Evolutionary conservation across 371 early-diverging fungal genomes (phyloP).

Genomic region (Mortierella sp.): DNA sequence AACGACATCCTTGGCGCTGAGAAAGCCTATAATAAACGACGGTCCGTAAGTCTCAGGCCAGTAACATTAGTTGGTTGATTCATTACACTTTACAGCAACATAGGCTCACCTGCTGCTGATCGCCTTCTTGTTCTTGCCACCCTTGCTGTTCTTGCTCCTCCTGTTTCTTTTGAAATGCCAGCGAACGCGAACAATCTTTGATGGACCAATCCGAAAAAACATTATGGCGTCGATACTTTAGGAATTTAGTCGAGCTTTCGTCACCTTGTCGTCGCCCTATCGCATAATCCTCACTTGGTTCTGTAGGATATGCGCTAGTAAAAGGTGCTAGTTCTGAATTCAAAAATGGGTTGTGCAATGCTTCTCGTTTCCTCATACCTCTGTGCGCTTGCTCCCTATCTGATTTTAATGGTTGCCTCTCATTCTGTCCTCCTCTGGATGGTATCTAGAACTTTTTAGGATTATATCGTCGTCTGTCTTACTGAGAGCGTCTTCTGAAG

Average conservation of each 20-base stretch:
- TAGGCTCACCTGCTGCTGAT: constrained; percentile 5
- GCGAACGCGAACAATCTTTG: constrained; percentile 28
- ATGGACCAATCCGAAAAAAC: constrained; percentile 38
- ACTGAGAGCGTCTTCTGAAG: background rate
- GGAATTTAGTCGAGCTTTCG: background rate
- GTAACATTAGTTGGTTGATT: background rate
- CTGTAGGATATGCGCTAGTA: too few relatives aligned
- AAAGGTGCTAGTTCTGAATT: background rate
- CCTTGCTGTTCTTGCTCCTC: constrained; percentile 2
- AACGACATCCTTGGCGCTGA: constrained; percentile 7
- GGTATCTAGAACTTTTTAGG: constrained; percentile 26
- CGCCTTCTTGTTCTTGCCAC: background rate
- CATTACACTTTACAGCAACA: background rate
- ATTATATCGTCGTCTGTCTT: constrained; percentile 3
- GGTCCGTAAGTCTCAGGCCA: background rate
- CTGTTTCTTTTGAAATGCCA: constrained; percentile 20
- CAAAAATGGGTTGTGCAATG: constrained; percentile 13
- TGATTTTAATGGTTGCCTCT: background rate
- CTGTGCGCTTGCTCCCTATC: background rate
- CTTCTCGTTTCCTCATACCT: background rate
- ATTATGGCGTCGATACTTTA: constrained; percentile 26
- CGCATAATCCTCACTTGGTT: background rate
- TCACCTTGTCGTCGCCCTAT: background rate
- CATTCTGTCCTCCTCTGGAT: constrained; percentile 15
- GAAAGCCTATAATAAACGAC: background rate